These are phyloP conservation scores for Coemansia sp. DNA, from an alignment of 192 early-diverging fungal species.

Conservation along the genomic window DNA sequence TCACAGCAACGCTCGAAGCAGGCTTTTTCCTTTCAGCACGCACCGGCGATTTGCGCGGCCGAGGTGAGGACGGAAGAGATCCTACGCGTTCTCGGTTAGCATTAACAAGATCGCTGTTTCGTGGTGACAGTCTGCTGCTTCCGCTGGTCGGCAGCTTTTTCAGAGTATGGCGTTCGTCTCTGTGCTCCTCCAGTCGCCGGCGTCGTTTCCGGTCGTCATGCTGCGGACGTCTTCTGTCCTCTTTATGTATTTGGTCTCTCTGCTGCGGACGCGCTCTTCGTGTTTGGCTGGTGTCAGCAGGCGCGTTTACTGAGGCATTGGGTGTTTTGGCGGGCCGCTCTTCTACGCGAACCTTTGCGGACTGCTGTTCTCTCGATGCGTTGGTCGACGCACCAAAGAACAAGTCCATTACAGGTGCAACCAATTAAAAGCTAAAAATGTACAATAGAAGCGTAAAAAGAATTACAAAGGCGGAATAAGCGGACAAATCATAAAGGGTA, in stretches of 20 bases:
- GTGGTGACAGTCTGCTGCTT: slow-evolving; percentile 8
- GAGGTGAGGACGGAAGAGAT: slow-evolving; percentile 35
- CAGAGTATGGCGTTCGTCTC: neutral
- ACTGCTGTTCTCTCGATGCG: slow-evolving; percentile 17
- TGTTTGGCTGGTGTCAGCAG: too few relatives aligned
- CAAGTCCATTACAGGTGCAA: slow-evolving; percentile 30
- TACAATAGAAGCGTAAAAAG: neutral
- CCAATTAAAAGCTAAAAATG: neutral
- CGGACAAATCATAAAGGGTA: neutral
- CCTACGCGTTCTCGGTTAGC: slow-evolving; percentile 48
- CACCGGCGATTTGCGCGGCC: slow-evolving; percentile 11
- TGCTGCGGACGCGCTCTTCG: slow-evolving; percentile 1
- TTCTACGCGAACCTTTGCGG: slow-evolving; percentile 41
- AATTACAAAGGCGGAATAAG: neutral
- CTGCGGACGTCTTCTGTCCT: neutral
- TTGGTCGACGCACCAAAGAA: slow-evolving; percentile 42
- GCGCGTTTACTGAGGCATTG: neutral
- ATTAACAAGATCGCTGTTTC: slow-evolving; percentile 35
- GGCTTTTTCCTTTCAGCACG: neutral
- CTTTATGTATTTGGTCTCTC: neutral
- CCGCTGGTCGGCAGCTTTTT: slow-evolving; percentile 9
- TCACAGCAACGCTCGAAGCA: neutral
- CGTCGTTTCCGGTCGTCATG: slow-evolving; percentile 7
- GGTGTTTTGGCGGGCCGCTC: slow-evolving; percentile 18
- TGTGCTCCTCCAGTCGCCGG: slow-evolving; percentile 1